A percentile compares a stretch with the other conserved stretches of the same genome.
phyloP scores from a whole-genome alignment of 2,329 filamentous ascomycete genomes.

The Hymenoscyphus albidus region DNA sequence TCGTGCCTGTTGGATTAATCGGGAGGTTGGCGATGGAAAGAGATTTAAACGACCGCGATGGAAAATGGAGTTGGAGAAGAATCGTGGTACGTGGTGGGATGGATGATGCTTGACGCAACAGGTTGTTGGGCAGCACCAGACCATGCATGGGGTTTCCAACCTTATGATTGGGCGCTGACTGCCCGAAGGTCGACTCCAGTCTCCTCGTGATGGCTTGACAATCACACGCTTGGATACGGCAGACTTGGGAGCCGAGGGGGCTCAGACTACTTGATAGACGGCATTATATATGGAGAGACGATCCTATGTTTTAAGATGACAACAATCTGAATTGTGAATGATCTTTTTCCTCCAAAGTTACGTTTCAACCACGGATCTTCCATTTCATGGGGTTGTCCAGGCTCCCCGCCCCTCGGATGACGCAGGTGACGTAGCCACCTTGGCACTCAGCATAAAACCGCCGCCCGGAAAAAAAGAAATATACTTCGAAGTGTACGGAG shows the following conservation, averaged over 20 bases:
- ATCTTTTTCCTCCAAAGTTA: not conserved
- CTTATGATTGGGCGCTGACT: constrained; percentile 15
- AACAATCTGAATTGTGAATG: not conserved
- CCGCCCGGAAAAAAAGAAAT: not conserved
- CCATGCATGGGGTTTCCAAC: not conserved
- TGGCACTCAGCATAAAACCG: not conserved
- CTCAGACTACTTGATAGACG: not conserved
- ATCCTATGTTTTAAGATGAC: not conserved
- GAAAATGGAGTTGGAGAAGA: constrained; percentile 13
- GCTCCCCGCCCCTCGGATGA: not conserved
- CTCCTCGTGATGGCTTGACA: constrained; percentile 6
- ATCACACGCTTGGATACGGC: not conserved
- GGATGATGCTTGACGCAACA: constrained; percentile 17
- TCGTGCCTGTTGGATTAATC: constrained; percentile 12
- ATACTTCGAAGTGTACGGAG: not conserved
- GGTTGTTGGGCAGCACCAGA: constrained; percentile 11
- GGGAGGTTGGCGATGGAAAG: constrained; percentile 21
- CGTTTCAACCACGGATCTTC: not conserved
- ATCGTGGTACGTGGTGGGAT: constrained; percentile 9
- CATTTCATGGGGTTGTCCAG: not conserved
- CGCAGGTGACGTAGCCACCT: not conserved
- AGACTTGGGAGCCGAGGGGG: too few relatives aligned
- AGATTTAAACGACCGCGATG: constrained; percentile 17
- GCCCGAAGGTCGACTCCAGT: constrained; percentile 2
- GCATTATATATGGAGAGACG: not conserved